phyloP scores from a whole-genome alignment of 106 monocot species.

The Agapanthus africanus region DNA sequence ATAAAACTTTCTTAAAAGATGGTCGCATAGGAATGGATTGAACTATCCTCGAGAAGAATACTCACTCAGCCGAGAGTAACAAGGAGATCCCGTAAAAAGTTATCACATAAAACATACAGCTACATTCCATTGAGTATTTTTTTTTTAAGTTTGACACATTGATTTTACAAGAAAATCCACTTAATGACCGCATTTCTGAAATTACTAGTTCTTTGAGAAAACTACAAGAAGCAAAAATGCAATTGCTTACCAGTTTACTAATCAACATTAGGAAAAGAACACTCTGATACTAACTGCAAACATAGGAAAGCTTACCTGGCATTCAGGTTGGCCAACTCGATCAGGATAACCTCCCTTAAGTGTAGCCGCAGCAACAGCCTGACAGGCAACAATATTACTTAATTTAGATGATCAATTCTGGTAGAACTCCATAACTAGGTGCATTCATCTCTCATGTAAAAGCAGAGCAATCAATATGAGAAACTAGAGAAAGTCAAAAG shows the following conservation, averaged over 20 bases:
- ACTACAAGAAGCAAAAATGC: background rate
- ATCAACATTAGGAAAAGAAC: background rate
- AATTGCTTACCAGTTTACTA: background rate
- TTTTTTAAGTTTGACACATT: background rate
- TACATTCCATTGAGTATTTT: background rate
- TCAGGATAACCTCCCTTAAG: slow-evolving; percentile 55
- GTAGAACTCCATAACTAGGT: slow-evolving; percentile 8
- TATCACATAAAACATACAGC: background rate
- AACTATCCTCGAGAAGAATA: background rate
- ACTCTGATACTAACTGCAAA: background rate
- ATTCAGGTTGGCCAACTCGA: slow-evolving; percentile 60
- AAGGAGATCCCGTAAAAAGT: background rate
- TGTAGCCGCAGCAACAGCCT: slow-evolving; percentile 40
- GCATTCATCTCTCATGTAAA: background rate
- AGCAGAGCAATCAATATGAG: background rate
- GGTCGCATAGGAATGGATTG: background rate
- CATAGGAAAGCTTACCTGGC: slow-evolving; percentile 31
- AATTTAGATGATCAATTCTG: slow-evolving; percentile 8
- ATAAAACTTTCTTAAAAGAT: background rate
- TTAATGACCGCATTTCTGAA: background rate
- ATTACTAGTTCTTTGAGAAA: background rate
- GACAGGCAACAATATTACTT: background rate
- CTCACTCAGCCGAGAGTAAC: background rate
- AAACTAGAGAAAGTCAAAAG: background rate
- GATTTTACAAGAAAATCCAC: background rate